Percentiles rank a stretch among this genome's conserved stretches.
Conservation (phyloP, 148 eudicot species). For the Rhododendron henanense region DNA sequence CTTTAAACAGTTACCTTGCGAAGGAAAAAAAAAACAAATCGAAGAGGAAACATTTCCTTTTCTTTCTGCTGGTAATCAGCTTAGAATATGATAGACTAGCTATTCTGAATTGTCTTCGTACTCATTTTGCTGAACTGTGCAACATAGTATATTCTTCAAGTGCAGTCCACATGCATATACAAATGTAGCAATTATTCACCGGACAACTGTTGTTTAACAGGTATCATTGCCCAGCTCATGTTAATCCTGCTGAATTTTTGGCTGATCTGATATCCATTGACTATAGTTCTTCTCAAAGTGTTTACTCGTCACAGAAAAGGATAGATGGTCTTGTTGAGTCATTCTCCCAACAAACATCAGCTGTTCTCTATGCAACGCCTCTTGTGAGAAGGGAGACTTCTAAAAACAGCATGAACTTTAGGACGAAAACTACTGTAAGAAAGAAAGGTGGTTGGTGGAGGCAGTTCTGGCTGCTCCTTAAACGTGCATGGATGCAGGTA, state of each 20-base stretch:
- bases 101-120: not conserved
- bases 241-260: constrained; percentile 95
- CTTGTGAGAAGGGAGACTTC: constrained; percentile 31
- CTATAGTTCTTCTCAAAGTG: constrained; percentile 88
- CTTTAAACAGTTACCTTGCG: not conserved
- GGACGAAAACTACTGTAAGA: constrained; percentile 30
- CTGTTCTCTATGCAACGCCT: constrained; percentile 61
- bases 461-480: constrained; percentile 80
- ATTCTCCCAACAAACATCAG: constrained; percentile 57
- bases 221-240: constrained; percentile 87
- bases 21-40: not conserved
- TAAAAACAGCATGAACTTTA: constrained; percentile 22
- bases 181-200: not conserved
- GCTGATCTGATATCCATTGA: constrained; percentile 96
- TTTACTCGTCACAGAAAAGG: constrained; percentile 71
- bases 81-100: not conserved
- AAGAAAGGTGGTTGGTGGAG: constrained; percentile 82
- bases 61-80: not conserved
- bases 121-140: not conserved
- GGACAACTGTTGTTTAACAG: constrained; percentile 31
- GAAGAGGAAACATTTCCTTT: not conserved
- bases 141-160: not conserved
- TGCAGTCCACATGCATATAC: not conserved
- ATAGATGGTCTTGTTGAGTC: constrained; percentile 80
- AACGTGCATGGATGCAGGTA: constrained; percentile 99